Evolutionary conservation across 352 stramenopile genomes (phyloP).

Genomic region (Phytophthora meadii): DNA sequence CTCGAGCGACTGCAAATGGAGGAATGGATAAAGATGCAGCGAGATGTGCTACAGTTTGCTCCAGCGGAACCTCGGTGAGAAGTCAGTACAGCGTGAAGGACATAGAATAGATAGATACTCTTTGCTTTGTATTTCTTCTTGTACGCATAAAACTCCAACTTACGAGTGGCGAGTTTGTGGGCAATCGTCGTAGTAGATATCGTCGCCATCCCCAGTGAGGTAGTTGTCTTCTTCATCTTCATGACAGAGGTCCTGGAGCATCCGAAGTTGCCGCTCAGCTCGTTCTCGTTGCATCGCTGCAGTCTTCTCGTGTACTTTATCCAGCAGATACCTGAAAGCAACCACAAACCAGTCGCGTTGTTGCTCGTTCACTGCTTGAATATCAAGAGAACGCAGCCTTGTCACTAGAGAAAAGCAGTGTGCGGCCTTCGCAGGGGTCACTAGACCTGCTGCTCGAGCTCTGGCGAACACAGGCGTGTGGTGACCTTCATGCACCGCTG

Average conservation of each 20-base stretch:
- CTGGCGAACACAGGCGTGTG: slow-evolving; percentile 74
- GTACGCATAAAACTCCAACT: slow-evolving; percentile 2
- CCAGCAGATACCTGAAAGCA: slow-evolving; percentile 84
- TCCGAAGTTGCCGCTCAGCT: slow-evolving; percentile 76
- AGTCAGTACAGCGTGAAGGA: slow-evolving; percentile 7
- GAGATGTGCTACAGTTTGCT: slow-evolving; percentile 58
- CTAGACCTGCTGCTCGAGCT: slow-evolving; percentile 39
- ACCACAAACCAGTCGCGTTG: slow-evolving; percentile 89
- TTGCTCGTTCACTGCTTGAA: slow-evolving; percentile 74
- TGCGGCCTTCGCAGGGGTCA: slow-evolving; percentile 33
- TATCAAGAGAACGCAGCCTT: slow-evolving; percentile 68
- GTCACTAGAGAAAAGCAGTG: slow-evolving; percentile 83
- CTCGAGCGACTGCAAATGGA: slow-evolving; percentile 74
- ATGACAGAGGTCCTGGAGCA: slow-evolving; percentile 77
- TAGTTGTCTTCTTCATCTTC: slow-evolving; percentile 39
- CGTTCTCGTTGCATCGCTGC: slow-evolving; percentile 77
- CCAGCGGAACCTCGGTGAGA: slow-evolving; percentile 16
- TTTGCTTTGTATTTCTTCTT: slow-evolving; percentile 34
- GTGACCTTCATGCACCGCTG: slow-evolving; percentile 59
- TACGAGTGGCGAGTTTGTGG: slow-evolving; percentile 26
- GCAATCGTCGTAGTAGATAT: slow-evolving; percentile 42
- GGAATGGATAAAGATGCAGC: slow-evolving; percentile 79
- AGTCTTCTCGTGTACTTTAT: slow-evolving; percentile 88
- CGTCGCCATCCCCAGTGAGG: slow-evolving; percentile 32
- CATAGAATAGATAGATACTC: slow-evolving; percentile 36